A percentile compares a stretch with the other conserved stretches of the same genome.
These are phyloP conservation scores for Polygonum aviculare DNA, from an alignment of 148 eudicot species.

Conservation along the genomic window DNA sequence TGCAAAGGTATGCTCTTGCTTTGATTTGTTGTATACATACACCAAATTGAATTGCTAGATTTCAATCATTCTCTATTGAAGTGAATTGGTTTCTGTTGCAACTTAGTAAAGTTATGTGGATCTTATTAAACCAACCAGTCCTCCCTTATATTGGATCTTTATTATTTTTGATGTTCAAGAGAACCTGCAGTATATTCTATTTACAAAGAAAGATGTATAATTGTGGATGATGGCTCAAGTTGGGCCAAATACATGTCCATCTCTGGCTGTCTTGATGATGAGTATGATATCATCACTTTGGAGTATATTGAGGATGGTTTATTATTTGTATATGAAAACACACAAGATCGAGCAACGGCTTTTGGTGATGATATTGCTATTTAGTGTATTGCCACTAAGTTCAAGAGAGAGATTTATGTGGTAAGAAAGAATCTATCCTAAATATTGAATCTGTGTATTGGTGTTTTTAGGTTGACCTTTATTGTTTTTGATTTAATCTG, in stretches of 20 bases:
- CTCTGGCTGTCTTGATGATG: constrained; percentile 83
- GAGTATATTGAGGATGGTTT: constrained; percentile 93
- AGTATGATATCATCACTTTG: constrained; percentile 79
- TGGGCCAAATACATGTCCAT: constrained; percentile 98
- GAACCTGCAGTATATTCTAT: constrained; percentile 81
- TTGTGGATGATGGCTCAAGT: constrained; percentile 76
- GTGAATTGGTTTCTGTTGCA: no score
- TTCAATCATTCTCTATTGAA: not conserved
- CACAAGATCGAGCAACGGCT: constrained; percentile 82
- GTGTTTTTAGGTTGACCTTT: no score
- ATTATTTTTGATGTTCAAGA: constrained; percentile 43
- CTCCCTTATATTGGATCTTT: not conserved
- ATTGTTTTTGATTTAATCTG: no score
- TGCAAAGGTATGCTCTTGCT: constrained; percentile 49
- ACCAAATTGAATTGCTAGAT: not conserved
- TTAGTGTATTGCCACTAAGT: constrained; percentile 86
- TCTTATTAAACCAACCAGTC: not conserved
- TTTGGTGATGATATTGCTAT: constrained; percentile 95
- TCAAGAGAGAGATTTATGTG: constrained; percentile 85
- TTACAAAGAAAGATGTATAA: constrained; percentile 81
- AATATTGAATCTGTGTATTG: no score
- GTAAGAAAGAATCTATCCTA: constrained; percentile 34
- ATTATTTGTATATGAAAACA: constrained; percentile 74
- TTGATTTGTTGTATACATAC: no score
- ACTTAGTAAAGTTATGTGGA: not conserved